A percentile compares a stretch with the other conserved stretches of the same genome.
Evolutionary conservation across 495 filamentous ascomycete species (phyloP).

Genomic region (Aspergillus affinis): DNA sequence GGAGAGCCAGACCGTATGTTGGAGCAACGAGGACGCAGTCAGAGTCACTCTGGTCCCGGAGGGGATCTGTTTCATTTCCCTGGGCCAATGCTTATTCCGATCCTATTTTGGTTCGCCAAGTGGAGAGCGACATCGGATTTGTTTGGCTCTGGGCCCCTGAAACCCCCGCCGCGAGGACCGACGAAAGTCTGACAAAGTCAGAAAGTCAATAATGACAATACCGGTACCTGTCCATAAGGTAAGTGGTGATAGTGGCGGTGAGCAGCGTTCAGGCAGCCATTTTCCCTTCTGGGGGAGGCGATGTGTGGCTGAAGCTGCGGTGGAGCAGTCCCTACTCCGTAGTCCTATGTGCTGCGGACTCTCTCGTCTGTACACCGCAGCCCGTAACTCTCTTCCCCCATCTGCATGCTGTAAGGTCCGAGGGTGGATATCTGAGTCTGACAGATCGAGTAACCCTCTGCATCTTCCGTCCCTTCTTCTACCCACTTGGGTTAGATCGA

Average conservation of each 20-base stretch:
- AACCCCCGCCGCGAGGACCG: background rate
- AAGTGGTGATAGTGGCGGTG: background rate
- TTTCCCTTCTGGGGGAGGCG: background rate
- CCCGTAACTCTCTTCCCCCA: too few species aligned
- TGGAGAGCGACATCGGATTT: slow-evolving; percentile 9
- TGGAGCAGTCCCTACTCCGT: background rate
- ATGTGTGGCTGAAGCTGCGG: slow-evolving; percentile 1
- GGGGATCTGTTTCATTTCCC: slow-evolving; percentile 9
- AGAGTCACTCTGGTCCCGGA: background rate
- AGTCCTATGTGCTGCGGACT: too few species aligned
- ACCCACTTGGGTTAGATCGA: background rate
- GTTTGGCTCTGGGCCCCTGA: slow-evolving; percentile 1
- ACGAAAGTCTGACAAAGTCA: background rate
- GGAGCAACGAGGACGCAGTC: background rate
- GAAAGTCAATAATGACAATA: background rate
- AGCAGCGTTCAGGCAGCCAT: slow-evolving; percentile 2
- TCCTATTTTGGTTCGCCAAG: slow-evolving; percentile 1
- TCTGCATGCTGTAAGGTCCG: background rate
- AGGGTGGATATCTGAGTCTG: background rate
- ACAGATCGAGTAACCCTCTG: background rate
- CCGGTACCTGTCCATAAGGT: background rate
- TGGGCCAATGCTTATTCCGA: slow-evolving; percentile 8
- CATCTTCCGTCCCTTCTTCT: background rate
- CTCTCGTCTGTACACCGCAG: too few species aligned
- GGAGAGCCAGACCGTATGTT: background rate